These are phyloP conservation scores for Suillus placidus DNA, from an alignment of 768 basidiomycete genomes.

Conservation along the genomic window DNA sequence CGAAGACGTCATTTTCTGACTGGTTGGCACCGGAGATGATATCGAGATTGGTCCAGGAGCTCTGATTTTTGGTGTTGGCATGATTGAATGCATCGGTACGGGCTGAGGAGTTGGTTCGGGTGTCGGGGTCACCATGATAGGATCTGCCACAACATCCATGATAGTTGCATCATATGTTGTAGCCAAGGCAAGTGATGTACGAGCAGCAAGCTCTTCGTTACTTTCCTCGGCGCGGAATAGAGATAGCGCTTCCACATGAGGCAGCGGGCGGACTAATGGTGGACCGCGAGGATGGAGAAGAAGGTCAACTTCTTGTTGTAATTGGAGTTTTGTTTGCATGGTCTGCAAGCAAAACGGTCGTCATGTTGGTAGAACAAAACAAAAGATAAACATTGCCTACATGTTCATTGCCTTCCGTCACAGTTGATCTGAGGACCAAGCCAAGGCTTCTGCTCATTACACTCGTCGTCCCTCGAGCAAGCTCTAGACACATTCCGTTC, in stretches of 20 bases:
- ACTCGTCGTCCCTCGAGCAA: constrained; percentile 56
- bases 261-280: constrained; percentile 68
- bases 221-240: constrained; percentile 67
- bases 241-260: constrained; percentile 61
- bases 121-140: neutral
- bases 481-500: constrained; percentile 48
- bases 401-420: constrained; percentile 25
- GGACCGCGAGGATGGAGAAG: constrained; percentile 82
- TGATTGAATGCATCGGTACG: constrained; percentile 3
- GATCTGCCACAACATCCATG: constrained; percentile 1
- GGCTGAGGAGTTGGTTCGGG: constrained; percentile 11
- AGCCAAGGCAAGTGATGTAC: constrained; percentile 44
- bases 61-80: constrained; percentile 5
- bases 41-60: neutral
- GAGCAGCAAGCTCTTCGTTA: constrained; percentile 57
- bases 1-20: neutral
- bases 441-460: constrained; percentile 64
- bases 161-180: constrained; percentile 14
- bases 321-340: constrained; percentile 16
- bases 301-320: constrained; percentile 52
- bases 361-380: neutral
- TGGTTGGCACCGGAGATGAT: too few relatives aligned
- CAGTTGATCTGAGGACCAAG: constrained; percentile 51
- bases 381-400: constrained; percentile 28
- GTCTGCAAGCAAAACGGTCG: constrained; percentile 18